These are phyloP conservation scores for Chionographis japonica DNA, from an alignment of 106 monocot genomes.

Conservation along the genomic window DNA sequence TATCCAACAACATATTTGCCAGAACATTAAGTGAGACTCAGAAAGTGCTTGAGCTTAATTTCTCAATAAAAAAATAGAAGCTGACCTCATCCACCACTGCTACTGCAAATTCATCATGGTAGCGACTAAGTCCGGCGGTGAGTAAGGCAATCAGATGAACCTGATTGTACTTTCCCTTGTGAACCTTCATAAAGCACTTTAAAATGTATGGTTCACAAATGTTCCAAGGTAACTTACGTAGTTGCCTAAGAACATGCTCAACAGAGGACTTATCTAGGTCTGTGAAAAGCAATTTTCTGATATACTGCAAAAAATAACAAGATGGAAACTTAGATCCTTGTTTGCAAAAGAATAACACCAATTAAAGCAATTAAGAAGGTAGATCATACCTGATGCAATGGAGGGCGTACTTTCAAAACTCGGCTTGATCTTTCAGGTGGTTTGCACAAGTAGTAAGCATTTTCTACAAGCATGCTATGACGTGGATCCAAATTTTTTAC, in stretches of 20 bases:
- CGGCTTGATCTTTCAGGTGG: slow-evolving; percentile 94
- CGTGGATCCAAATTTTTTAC: slow-evolving; percentile 98
- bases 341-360: slow-evolving; percentile 6
- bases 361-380: not conserved
- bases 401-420: slow-evolving; percentile 82
- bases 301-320: slow-evolving; percentile 61
- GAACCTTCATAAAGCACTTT: slow-evolving; percentile 97
- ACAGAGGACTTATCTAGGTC: slow-evolving; percentile 90
- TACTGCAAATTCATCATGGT: slow-evolving; percentile 91
- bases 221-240: slow-evolving; percentile 92
- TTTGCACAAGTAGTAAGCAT: slow-evolving; percentile 97
- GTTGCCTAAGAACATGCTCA: slow-evolving; percentile 87
- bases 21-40: too few relatives aligned
- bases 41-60: too few relatives aligned
- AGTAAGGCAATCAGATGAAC: slow-evolving; percentile 87
- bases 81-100: slow-evolving; percentile 94
- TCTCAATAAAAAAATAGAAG: slow-evolving; percentile 2
- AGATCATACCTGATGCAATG: slow-evolving; percentile 69
- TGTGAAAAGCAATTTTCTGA: slow-evolving; percentile 86
- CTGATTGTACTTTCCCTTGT: slow-evolving; percentile 93
- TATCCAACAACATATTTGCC: too few relatives aligned
- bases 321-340: not conserved
- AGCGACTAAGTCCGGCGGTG: slow-evolving; percentile 79
- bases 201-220: slow-evolving; percentile 79
- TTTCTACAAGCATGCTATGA: slow-evolving; percentile 96